Evolutionary conservation across 257 asterid species (phyloP), one percentile per base, ranked within the genome.

Genomic region (Capsicum pubescens): DNA sequence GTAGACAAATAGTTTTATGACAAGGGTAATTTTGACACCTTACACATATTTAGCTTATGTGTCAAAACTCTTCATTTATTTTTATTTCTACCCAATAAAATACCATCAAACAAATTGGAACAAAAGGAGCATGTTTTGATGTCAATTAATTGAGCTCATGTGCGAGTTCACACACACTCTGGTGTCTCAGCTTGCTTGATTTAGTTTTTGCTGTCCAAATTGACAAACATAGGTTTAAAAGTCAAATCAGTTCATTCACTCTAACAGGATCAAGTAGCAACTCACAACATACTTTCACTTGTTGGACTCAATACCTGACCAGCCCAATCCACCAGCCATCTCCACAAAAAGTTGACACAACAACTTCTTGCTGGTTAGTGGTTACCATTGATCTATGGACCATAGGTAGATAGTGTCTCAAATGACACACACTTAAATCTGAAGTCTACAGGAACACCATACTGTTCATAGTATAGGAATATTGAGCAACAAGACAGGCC

Each of bases 301-400:
- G 72, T 5, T 12, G 10, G 46, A 66, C 48, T 66, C 72, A 32
- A 66, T 35, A 32, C 48, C 19, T 12, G 48, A 64, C 72, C 42
- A 64, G 8, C 3, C 42, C 14, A 21, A 3, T 63, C 69, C 46
- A 50, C 80, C 60, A 19, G 44, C 12, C 80, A n/a, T 71, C 79
- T 44, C 57, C 17, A n/a, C 39, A 71, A 48, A 21, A 52, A 71
- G 13, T 76, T 26, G 26, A 54, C 21, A 32, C 61, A 50, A 50
- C 60, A 74, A 50, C 26, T 52, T 76, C n/a, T 76, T 76, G 81
- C 26, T 44, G 57, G 17, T 71, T 44, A 71, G 14, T 44, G 57
- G 17, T 71, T 44, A 71, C 39, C 39, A 46, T 71, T 71, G 3
- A 46, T n/a, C 39, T 44, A 42, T 70, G 17, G 9, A 56, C 35